Percentiles rank a stretch among this genome's conserved stretches.
These are phyloP conservation scores for Stagonosporopsis tanaceti DNA, from an alignment of 2,329 filamentous ascomycete species.

Conservation along the genomic window DNA sequence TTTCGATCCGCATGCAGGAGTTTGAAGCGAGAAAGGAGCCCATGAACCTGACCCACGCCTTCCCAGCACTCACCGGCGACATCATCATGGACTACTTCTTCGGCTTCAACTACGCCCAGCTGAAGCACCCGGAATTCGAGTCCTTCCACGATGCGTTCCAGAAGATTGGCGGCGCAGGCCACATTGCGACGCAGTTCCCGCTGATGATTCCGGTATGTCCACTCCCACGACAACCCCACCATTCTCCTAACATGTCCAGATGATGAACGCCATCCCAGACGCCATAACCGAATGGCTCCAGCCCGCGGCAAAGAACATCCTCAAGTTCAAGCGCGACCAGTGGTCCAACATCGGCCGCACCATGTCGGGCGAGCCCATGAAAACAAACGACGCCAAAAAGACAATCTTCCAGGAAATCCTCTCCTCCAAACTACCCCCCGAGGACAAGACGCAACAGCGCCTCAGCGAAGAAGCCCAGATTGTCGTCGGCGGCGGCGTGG, in stretches of 20 bases:
- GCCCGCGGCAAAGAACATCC: constrained; percentile 41
- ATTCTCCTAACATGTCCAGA: constrained; percentile 18
- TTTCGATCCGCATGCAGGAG: constrained; percentile 40
- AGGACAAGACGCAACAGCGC: constrained; percentile 49
- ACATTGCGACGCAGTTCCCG: constrained; percentile 46
- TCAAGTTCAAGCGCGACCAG: constrained; percentile 44
- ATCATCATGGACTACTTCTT: constrained; percentile 57
- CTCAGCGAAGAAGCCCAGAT: constrained; percentile 51
- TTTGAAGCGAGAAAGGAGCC: constrained; percentile 42
- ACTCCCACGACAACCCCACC: not conserved
- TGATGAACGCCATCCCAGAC: constrained; percentile 46
- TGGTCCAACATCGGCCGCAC: constrained; percentile 36
- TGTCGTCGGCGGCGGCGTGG: constrained; percentile 50
- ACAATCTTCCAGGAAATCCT: constrained; percentile 49
- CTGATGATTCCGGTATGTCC: constrained; percentile 38
- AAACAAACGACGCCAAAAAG: constrained; percentile 43
- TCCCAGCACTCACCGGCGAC: constrained; percentile 55
- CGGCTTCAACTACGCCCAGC: constrained; percentile 45
- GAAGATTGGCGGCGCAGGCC: constrained; percentile 41
- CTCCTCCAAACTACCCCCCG: constrained; percentile 35
- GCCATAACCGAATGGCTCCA: constrained; percentile 40
- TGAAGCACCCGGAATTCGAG: constrained; percentile 45
- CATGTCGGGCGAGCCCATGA: constrained; percentile 38
- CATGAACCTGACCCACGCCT: constrained; percentile 43
- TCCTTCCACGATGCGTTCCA: constrained; percentile 48